Conservation (phyloP, 108 stramenopile genomes). For the Epithemia pelagica region DNA sequence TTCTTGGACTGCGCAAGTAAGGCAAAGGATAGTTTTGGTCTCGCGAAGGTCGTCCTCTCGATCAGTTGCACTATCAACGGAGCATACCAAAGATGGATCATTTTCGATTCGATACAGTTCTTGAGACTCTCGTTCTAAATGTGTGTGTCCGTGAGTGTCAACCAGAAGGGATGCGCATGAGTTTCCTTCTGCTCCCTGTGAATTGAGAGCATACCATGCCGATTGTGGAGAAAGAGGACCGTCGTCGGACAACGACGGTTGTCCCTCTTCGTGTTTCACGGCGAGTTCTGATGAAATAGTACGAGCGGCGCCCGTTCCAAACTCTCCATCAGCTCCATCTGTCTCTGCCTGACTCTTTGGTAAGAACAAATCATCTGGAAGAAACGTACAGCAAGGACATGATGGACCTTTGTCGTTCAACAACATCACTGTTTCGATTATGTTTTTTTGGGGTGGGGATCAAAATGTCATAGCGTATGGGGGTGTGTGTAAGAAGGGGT, state of each 20-base stretch:
- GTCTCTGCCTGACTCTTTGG: constrained; percentile 10
- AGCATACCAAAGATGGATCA: constrained; percentile 19
- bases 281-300: neutral
- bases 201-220: constrained; percentile 4
- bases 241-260: neutral
- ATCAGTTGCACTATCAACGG: neutral
- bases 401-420: too few relatives aligned
- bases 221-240: constrained; percentile 6
- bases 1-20: constrained; percentile 62
- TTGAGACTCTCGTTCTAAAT: constrained; percentile 43
- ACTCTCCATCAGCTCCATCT: neutral
- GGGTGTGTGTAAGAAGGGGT: too few relatives aligned
- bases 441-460: too few relatives aligned
- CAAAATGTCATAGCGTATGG: too few relatives aligned
- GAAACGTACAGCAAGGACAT: constrained; percentile 43
- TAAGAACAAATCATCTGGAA: constrained; percentile 31
- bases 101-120: neutral
- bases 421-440: too few relatives aligned
- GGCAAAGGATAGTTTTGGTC: constrained; percentile 19
- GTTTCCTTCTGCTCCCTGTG: neutral
- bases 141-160: constrained; percentile 78
- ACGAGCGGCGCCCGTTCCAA: neutral
- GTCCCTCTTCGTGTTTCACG: too few relatives aligned
- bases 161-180: constrained; percentile 29
- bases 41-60: neutral